These are phyloP conservation scores for Annulohypoxylon moriforme DNA, from an alignment of 495 filamentous ascomycete genomes.

Conservation along the genomic window DNA sequence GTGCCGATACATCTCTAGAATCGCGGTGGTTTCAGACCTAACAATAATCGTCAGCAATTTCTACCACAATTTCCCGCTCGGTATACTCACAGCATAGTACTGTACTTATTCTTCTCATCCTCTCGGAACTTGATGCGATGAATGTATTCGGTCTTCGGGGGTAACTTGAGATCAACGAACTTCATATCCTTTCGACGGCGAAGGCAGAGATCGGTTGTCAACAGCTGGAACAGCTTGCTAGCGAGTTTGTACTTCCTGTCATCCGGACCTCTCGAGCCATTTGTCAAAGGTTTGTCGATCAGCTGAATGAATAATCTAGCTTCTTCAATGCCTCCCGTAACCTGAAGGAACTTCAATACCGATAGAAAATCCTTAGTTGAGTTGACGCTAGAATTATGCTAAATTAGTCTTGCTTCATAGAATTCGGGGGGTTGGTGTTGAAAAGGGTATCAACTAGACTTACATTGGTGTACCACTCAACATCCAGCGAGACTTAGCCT, in stretches of 20 bases:
- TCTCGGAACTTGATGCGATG: constrained; percentile 78
- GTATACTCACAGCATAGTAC: constrained; percentile 70
- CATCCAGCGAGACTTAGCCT: constrained; percentile 82
- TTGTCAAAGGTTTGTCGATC: constrained; percentile 76
- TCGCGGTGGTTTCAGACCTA: constrained; percentile 78
- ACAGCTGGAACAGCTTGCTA: constrained; percentile 73
- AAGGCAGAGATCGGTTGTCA: constrained; percentile 86
- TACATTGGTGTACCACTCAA: constrained; percentile 84
- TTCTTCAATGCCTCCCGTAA: constrained; percentile 82
- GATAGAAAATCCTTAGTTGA: constrained; percentile 85
- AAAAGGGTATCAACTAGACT: constrained; percentile 24
- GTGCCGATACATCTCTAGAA: constrained; percentile 68
- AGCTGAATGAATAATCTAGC: constrained; percentile 78
- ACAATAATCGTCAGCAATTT: constrained; percentile 40
- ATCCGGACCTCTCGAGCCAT: constrained; percentile 62
- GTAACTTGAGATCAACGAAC: constrained; percentile 86
- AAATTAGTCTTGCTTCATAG: constrained; percentile 23
- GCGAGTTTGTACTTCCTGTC: constrained; percentile 43
- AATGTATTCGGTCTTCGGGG: constrained; percentile 82
- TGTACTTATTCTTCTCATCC: constrained; percentile 84
- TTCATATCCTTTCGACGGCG: constrained; percentile 89
- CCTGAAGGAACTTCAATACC: constrained; percentile 79
- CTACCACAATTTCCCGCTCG: not conserved
- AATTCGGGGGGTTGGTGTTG: not conserved
- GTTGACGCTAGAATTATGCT: constrained; percentile 64